Base-by-base conservation (phyloP, 495 filamentous ascomycete species). In the Podospora pseudocomata region DNA sequence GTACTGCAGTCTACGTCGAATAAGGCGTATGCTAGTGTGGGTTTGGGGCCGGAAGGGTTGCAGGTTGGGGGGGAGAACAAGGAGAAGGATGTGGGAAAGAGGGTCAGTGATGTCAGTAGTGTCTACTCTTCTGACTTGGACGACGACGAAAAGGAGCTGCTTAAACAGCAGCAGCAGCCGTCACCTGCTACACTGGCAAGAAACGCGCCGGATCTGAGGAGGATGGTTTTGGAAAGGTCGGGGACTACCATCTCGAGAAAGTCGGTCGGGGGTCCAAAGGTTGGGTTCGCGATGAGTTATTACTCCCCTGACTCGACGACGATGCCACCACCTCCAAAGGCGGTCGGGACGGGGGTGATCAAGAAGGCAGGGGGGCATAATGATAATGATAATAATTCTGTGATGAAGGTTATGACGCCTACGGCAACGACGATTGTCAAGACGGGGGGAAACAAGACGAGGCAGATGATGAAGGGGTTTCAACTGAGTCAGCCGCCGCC, bases 401-500 rank as follows among this genome's bases (percentile, higher is more conserved):
- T 18, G 59, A 23, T 20, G 59, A 11, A n/a, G 26, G 30, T 61
- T 30, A 30, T 2, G 26, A 61, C 59, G 59, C 23, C 59, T 2
- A 63, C 60, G 62, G 68, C 13, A 53, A 65, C 34, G 61, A 60
- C 11, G 65, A 56, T 39, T 9, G 54, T 20, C 16, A 20, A 58
- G 13, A 61, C 27, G 1, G 60, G 44, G 16, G 27, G 59, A 5
- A 60, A 13, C 7, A 65, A 32, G 62, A 66, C 23, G 34, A 11
- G 3, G 53, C 49, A 49, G 65, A 34, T 27, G 13, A 7, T 30
- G 20, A 26, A 65, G 34, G 57, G 53, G 60, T 75, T 77, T 57
- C 68, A 71, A 61, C 65, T 77, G 19, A 55, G 67, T 5, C 61
- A 72, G 20, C 70, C 73, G 58, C 75, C 75, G 3, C 64, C 68